Base-by-base conservation (phyloP, 2,329 filamentous ascomycete genomes). In the Pseudogymnoascus sp. region DNA sequence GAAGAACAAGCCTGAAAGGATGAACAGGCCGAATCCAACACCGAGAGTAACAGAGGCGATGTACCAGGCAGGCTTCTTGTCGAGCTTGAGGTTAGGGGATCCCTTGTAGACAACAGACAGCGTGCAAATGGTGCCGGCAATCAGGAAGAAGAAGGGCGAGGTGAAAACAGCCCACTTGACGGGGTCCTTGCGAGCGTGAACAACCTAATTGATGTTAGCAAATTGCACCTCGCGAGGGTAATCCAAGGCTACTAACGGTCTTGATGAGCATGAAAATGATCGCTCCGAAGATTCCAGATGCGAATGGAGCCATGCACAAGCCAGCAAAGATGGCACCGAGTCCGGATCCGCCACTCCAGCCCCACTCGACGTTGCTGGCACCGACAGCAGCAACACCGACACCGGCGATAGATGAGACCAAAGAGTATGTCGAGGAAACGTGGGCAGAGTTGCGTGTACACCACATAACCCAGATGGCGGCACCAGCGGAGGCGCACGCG, bases 101-200 rank as follows among this genome's bases (percentile, higher is more conserved):
- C 89, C 89, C 80, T 92, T 91, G 82, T 90, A 91, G 68, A 92
- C 88, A 69, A 92, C 85, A 45, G 87, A 90, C 4, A 92, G 80
- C 0, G 88, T 89, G 76, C 88, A 90, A 69, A 92, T 76, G 63
- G 87, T 90, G 62, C 81, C 87, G 62, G 89, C 87, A 64, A 92
- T 83, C 62, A 91, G 83, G 81, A 92, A 92, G 78, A 87, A 92
- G 76, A 89, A 84, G 8, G 89, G 89, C 1, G 87, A 86, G 60
- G 82, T 87, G 76, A 80, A 91, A 62, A 92, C 82, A 26, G 88
- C 88, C 87, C 87, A 90, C 6, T 79, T 81, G 2, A 90, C 80
- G 5, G 89, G 88, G 74, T 90, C 85, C 74, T 81, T 85, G 73
- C 89, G 87, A 65, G 88, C 73, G 72, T 89, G 88, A 3, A 92